A percentile compares a stretch with the other conserved stretches of the same genome.
These are phyloP conservation scores for Cladosporium colombiae DNA, from an alignment of 2,329 filamentous ascomycete genomes.

Conservation along the genomic window DNA sequence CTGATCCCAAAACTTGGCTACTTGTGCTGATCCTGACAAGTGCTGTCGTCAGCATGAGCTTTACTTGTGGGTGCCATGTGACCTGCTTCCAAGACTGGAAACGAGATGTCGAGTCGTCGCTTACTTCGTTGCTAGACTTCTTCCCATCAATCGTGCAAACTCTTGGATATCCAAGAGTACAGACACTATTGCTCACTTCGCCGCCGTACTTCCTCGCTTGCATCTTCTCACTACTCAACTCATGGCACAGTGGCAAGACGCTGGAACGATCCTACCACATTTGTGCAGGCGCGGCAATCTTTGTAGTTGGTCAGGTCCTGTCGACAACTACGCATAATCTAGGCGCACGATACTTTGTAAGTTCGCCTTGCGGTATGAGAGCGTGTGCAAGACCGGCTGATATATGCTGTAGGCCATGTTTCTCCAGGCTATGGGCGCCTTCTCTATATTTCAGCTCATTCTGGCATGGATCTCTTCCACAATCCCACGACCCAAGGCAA, in stretches of 20 bases:
- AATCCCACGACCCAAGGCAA: conserved; percentile 55
- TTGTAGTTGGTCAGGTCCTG: neutral
- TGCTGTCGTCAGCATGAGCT: conserved; percentile 11
- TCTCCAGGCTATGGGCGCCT: conserved; percentile 13
- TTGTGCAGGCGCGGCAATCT: conserved; percentile 3
- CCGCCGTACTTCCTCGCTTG: conserved; percentile 41
- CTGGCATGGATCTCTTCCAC: conserved; percentile 56
- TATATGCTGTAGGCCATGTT: neutral
- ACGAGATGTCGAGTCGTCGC: neutral
- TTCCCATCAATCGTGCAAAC: conserved; percentile 38
- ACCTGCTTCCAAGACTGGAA: neutral
- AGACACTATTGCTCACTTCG: conserved; percentile 38
- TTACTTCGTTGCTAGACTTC: conserved; percentile 11
- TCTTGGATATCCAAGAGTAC: conserved; percentile 40
- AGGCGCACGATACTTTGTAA: conserved; percentile 10
- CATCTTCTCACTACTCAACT: conserved; percentile 38
- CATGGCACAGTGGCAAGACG: conserved; percentile 42
- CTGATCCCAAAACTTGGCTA: conserved; percentile 17
- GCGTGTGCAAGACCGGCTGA: neutral
- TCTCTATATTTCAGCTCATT: conserved; percentile 44
- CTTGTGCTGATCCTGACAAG: conserved; percentile 14
- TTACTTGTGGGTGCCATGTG: neutral
- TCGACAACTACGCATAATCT: conserved; percentile 5
- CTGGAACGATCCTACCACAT: conserved; percentile 46
- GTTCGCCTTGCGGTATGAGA: neutral